A percentile compares a stretch with the other conserved stretches of the same genome.
phyloP scores from a whole-genome alignment of 352 stramenopile species.

The Globisporangium canariense region DNA sequence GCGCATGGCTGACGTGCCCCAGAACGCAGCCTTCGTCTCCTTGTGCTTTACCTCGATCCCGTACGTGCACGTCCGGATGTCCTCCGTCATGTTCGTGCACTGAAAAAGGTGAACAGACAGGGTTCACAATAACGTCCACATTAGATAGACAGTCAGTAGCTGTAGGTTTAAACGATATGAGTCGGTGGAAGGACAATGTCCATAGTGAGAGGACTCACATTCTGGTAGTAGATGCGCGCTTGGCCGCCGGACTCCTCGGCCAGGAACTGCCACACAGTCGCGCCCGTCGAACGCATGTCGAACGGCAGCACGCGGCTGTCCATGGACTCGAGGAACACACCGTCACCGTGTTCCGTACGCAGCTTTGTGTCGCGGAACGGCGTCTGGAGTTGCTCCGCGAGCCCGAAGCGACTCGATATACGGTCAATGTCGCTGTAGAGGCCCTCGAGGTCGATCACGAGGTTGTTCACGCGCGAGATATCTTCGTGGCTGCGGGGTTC shows the following conservation, averaged over 20 bases:
- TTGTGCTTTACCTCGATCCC: slow-evolving; percentile 20
- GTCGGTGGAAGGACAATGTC: neutral
- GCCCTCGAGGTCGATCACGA: slow-evolving; percentile 17
- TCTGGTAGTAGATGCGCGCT: slow-evolving; percentile 17
- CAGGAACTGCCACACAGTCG: slow-evolving; percentile 17
- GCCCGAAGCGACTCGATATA: slow-evolving; percentile 10
- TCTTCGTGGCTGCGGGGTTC: slow-evolving; percentile 1
- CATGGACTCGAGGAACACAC: slow-evolving; percentile 16
- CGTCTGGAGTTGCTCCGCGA: slow-evolving; percentile 8
- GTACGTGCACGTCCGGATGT: slow-evolving; percentile 15
- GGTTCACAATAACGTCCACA: neutral
- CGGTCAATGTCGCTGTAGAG: slow-evolving; percentile 13
- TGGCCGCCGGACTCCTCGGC: slow-evolving; percentile 9
- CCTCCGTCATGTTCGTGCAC: slow-evolving; percentile 20
- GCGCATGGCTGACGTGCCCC: slow-evolving; percentile 13
- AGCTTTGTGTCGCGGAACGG: slow-evolving; percentile 13
- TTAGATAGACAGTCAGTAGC: neutral
- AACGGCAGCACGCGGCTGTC: slow-evolving; percentile 16
- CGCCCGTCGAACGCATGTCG: slow-evolving; percentile 15
- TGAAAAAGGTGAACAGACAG: neutral
- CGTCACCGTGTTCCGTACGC: neutral
- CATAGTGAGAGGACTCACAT: neutral
- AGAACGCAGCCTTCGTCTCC: slow-evolving; percentile 15
- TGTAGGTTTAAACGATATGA: neutral
- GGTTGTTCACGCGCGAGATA: slow-evolving; percentile 12